Percentiles rank a stretch among this genome's conserved stretches.
Conservation (phyloP, 495 filamentous ascomycete genomes). For the Mytilinidion resinicola region DNA sequence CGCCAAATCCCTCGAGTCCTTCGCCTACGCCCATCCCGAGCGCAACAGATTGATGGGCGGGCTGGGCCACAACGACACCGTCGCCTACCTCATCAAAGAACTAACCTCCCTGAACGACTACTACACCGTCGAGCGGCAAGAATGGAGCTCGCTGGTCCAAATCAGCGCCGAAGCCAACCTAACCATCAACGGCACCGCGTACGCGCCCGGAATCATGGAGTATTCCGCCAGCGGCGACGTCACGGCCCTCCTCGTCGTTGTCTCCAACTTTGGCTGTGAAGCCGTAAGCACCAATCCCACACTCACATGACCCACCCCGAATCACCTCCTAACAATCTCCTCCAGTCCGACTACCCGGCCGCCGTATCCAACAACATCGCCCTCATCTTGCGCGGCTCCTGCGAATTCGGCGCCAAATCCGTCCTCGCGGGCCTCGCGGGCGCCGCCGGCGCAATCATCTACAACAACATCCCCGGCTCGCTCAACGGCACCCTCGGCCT, state of each 20-base stretch:
- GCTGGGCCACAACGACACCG: constrained; percentile 56
- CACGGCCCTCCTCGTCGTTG: constrained; percentile 41
- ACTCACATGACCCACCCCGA: not conserved
- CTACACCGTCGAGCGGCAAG: constrained; percentile 56
- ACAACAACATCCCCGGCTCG: constrained; percentile 56
- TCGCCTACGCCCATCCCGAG: constrained; percentile 43
- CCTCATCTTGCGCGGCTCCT: constrained; percentile 56
- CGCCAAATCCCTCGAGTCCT: constrained; percentile 39
- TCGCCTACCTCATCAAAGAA: constrained; percentile 53
- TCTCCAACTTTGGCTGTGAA: constrained; percentile 53
- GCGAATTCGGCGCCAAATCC: constrained; percentile 56
- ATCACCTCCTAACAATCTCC: constrained; percentile 1
- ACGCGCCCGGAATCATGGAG: constrained; percentile 35
- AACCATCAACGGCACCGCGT: constrained; percentile 27
- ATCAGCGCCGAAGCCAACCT: constrained; percentile 30
- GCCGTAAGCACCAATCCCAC: constrained; percentile 16
- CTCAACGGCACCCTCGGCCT: constrained; percentile 52
- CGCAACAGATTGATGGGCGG: constrained; percentile 56
- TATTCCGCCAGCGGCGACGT: constrained; percentile 47
- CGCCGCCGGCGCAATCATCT: constrained; percentile 54
- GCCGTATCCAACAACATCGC: constrained; percentile 52
- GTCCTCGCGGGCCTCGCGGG: constrained; percentile 53
- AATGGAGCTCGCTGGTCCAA: constrained; percentile 43
- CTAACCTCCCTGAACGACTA: constrained; percentile 45
- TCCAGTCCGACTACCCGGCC: constrained; percentile 49